phyloP scores from a whole-genome alignment of 1,139 yeast genomes.

The Yarrowia galli region DNA sequence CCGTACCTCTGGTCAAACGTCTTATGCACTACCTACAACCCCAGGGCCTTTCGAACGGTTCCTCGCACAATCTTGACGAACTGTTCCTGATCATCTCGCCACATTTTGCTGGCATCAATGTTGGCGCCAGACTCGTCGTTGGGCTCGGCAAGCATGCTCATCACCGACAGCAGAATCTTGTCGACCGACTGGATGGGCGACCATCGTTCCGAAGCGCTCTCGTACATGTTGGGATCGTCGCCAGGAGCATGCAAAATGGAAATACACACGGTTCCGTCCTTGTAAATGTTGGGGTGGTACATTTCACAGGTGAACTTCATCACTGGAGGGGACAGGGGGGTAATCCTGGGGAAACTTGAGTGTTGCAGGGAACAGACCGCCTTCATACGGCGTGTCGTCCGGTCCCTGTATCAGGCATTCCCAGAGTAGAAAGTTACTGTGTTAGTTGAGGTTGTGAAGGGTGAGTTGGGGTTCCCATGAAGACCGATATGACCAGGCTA shows the following conservation, averaged over 20 bases:
- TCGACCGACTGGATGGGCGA: constrained; percentile 97
- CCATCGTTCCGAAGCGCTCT: constrained; percentile 96
- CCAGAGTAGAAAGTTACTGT: constrained; percentile 76
- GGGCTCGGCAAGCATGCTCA: constrained; percentile 97
- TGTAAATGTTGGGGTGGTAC: constrained; percentile 90
- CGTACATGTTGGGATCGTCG: constrained; percentile 95
- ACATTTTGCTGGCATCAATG: constrained; percentile 86
- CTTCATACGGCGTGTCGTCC: constrained; percentile 88
- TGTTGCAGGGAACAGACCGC: constrained; percentile 88
- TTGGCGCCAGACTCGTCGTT: constrained; percentile 97
- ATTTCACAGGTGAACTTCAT: constrained; percentile 84
- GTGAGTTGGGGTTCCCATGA: background rate
- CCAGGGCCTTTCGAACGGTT: constrained; percentile 73
- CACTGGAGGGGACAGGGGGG: constrained; percentile 89
- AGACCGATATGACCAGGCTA: background rate
- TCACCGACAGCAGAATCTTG: constrained; percentile 87
- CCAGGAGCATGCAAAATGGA: constrained; percentile 96
- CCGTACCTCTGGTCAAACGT: background rate
- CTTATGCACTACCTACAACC: constrained; percentile 53
- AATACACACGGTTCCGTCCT: constrained; percentile 95
- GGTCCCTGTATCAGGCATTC: constrained; percentile 94
- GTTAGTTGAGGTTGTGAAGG: background rate
- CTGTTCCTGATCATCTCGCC: constrained; percentile 82
- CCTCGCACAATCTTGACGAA: constrained; percentile 69
- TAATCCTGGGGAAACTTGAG: constrained; percentile 86